These are phyloP conservation scores for Rhynchosporium secalis DNA, from an alignment of 2,329 filamentous ascomycete species.

Conservation along the genomic window DNA sequence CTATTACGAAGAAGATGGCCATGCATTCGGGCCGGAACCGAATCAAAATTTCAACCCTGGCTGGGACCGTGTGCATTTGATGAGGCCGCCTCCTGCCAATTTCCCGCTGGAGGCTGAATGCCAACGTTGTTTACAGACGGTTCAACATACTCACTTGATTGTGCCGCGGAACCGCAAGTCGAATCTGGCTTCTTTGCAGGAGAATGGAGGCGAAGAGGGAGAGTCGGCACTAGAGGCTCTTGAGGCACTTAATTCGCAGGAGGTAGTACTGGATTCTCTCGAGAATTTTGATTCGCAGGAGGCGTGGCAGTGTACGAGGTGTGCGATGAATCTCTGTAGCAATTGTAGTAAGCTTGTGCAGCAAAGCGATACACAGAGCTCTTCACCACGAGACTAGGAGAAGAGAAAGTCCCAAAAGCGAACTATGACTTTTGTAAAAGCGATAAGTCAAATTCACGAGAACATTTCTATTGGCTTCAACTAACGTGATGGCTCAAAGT, in stretches of 20 bases:
- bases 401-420: no score
- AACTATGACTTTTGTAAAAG: no score
- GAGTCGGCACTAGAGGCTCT: background rate
- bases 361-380: background rate
- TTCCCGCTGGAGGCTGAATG: slow-evolving; percentile 20
- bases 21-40: slow-evolving; percentile 40
- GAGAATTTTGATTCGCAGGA: background rate
- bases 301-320: slow-evolving; percentile 22
- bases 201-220: background rate
- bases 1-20: slow-evolving; percentile 40
- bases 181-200: no score
- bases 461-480: no score
- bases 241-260: background rate
- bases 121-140: slow-evolving; percentile 20
- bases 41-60: slow-evolving; percentile 6
- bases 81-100: background rate
- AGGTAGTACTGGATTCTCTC: no score
- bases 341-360: slow-evolving; percentile 12
- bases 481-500: no score
- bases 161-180: background rate
- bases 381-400: background rate
- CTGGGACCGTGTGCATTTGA: slow-evolving; percentile 27
- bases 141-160: background rate
- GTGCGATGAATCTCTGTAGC: slow-evolving; percentile 17
- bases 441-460: no score